Evolutionary conservation across 2,329 filamentous ascomycete species (phyloP), one percentile per base, ranked within the genome.

Genomic region (Colletotrichum destructivum): DNA sequence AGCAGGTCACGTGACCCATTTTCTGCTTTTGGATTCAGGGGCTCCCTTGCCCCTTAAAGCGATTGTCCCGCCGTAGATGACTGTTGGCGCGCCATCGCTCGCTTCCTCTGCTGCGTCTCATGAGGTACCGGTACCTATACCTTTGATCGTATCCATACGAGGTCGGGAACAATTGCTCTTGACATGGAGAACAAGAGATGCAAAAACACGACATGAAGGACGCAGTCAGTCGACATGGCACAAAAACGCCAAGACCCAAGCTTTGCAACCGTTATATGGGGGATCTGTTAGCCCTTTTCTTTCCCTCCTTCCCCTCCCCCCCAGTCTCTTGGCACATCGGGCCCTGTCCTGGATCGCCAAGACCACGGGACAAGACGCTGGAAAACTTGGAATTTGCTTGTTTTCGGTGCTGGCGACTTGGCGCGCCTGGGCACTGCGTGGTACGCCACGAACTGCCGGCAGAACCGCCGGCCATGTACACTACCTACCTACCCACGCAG

Each of bases 371-470:
- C 69, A 69, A 71, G 69, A 44, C 65, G 65, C 65, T 69, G 65
- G 65, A 64, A 71, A 69, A 69, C 69, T 71, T 71, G 69, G 69
- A 71, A 71, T 64, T 71, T 71, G 69, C 69, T 71, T 71, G 65
- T 69, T 71, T 71, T 69, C 51, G 46, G 56, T 63, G 21, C 31
- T 69, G 65, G 59, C 59, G 69, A 69, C 69, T 71, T 71, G 65
- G 69, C 69, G 59, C 69, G 52, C 59, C 65, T 71, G 69, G 69
- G 65, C 69, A 31, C 31, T 49, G 68, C 68, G 63, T 62, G 63
- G 49, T 56, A 62, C 60, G 59, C 42, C 7, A 57, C 52, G 26
- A 54, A 46, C 21, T 55, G 51, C 40, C 40, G 62, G 35, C 60
- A 21, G n/a, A 42, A 42, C n/a, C 46, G n/a, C 60, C 38, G 31